phyloP scores from a whole-genome alignment of 805 yeast species.

The Teunomyces atbi region DNA sequence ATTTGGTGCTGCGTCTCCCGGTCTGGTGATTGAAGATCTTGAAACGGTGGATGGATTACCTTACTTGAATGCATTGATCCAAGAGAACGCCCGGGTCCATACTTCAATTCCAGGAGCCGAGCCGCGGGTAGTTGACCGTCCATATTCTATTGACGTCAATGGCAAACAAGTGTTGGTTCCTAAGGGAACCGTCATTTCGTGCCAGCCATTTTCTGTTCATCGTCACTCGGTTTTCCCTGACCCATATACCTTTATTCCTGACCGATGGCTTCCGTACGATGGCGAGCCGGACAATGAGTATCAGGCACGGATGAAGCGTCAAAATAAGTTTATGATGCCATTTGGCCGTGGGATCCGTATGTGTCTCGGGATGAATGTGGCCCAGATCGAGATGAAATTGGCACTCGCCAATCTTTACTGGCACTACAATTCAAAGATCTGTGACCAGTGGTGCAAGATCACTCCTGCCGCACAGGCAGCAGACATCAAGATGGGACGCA shows the following conservation, averaged over 20 bases:
- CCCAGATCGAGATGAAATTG: slow-evolving; percentile 63
- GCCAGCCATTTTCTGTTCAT: slow-evolving; percentile 68
- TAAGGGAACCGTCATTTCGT: slow-evolving; percentile 53
- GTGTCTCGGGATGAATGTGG: slow-evolving; percentile 73
- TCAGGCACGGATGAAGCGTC: slow-evolving; percentile 36
- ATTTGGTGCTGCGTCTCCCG: slow-evolving; percentile 30
- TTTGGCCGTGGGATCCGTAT: slow-evolving; percentile 73
- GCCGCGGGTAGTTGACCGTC: slow-evolving; percentile 49
- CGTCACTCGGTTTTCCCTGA: slow-evolving; percentile 52
- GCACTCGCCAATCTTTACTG: slow-evolving; percentile 53
- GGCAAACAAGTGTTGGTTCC: slow-evolving; percentile 38
- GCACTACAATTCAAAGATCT: slow-evolving; percentile 41
- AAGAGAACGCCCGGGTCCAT: slow-evolving; percentile 61
- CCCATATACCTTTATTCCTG: slow-evolving; percentile 55
- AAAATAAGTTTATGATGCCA: slow-evolving; percentile 58
- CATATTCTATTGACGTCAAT: slow-evolving; percentile 23
- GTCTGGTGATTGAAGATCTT: slow-evolving; percentile 23
- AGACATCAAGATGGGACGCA: slow-evolving; percentile 15
- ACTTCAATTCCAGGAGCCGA: slow-evolving; percentile 75
- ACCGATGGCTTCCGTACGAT: slow-evolving; percentile 53
- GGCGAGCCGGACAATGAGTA: slow-evolving; percentile 32
- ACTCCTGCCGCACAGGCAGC: slow-evolving; percentile 12
- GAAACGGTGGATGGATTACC: slow-evolving; percentile 54
- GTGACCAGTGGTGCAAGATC: slow-evolving; percentile 44
- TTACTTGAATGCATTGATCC: slow-evolving; percentile 57